Base-by-base conservation (phyloP, 176 grass and related monocot species). In the Rhynchospora pubera region DNA sequence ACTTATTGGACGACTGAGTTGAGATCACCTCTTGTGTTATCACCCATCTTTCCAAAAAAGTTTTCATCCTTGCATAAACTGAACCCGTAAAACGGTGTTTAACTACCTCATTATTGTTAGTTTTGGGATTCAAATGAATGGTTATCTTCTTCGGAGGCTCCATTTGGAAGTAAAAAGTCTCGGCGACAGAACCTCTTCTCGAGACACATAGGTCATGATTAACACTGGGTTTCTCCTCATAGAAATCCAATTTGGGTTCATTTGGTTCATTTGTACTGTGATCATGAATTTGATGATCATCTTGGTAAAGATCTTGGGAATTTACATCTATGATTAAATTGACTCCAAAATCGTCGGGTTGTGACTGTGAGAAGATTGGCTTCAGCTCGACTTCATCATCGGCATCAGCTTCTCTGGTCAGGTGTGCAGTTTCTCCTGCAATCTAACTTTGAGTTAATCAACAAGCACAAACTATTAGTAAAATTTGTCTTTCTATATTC, bases 321-420 rank as follows among this genome's bases (percentile, higher is more conserved):
- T 66, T 66, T 28, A 81, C 51, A 2, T 14, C 60, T 21, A 81
- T 81, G 43, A 81, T 81, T 14, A 90, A 88, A 75, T 84, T 84
- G 34, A 53, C 77, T 82, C 82, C 85, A 32, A 93, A 90, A 82
- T 91, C 91, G 32, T 96, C 89, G 59, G 89, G 89, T 66, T 91
- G 92, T 84, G 87, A 93, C 83, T 93, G 89, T 65, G 91, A 93
- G 91, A 96, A 91, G 83, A 99, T 96, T 34, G 97, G 97, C 26
- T 84, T 45, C 59, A 83, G 78, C 59, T 88, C 90, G 51, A 88
- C 42, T 81, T 65, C 34, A 46, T 81, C 79, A 22, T 65, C 83
- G 53, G 56, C 42, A 15, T 91, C 79, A 89, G 83, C 86, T 83
- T 74, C 74, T 89, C 84, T 79, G 87, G 87, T 83, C 80, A 70